These are phyloP conservation scores for Naganishia randhawae DNA, from an alignment of 768 basidiomycete genomes.

Conservation along the genomic window DNA sequence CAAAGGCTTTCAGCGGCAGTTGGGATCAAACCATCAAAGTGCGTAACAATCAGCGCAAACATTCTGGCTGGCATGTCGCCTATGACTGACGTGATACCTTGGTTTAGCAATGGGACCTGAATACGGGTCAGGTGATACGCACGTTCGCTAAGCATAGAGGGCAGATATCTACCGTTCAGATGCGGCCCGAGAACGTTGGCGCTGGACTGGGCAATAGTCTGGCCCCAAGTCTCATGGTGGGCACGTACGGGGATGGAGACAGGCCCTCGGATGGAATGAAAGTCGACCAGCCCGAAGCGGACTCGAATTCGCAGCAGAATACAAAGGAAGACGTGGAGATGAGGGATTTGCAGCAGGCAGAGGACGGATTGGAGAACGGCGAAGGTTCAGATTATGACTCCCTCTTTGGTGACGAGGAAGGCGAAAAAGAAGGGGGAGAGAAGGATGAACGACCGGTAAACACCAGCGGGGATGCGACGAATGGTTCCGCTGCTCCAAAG, in stretches of 20 bases:
- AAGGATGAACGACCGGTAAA: slow-evolving; percentile 9
- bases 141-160: slow-evolving; percentile 76
- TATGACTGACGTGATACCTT: background rate
- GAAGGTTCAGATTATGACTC: slow-evolving; percentile 79
- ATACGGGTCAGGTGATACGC: slow-evolving; percentile 75
- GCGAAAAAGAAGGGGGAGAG: slow-evolving; percentile 60
- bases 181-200: slow-evolving; percentile 58
- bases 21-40: slow-evolving; percentile 91
- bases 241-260: slow-evolving; percentile 20
- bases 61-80: background rate
- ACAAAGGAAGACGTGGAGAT: slow-evolving; percentile 25
- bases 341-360: slow-evolving; percentile 21
- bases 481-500: too few relatives aligned
- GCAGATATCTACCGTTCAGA: slow-evolving; percentile 74
- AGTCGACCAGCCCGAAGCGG: background rate
- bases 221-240: slow-evolving; percentile 24
- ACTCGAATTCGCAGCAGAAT: slow-evolving; percentile 3
- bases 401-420: slow-evolving; percentile 76
- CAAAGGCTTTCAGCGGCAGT: slow-evolving; percentile 79
- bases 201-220: slow-evolving; percentile 14
- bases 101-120: slow-evolving; percentile 91
- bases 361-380: slow-evolving; percentile 26
- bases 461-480: background rate
- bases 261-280: background rate
- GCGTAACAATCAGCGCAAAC: slow-evolving; percentile 48